Evolutionary conservation across 768 basidiomycete genomes (phyloP), one percentile per base, ranked within the genome.

Genomic region (Brasilioporus rufonigricans): DNA sequence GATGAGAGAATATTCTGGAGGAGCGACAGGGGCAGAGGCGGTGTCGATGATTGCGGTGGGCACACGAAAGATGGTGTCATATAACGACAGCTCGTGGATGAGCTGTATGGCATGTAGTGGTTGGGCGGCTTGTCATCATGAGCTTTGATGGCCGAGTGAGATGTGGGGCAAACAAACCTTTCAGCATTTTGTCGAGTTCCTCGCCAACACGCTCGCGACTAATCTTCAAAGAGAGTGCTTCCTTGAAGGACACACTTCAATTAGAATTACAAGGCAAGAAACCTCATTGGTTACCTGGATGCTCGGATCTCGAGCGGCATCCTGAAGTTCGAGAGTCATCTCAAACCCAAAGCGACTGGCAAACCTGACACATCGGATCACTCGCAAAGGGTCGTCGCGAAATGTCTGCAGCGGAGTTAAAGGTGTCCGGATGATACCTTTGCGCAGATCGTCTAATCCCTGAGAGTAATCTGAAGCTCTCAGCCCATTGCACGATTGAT

Each of bases 171-270:
- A 23, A 50, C 57, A 29, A n/a, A 87, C 96, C 87, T 76, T 85
- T 85, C 67, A 98, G 79, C 91, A 98, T 98, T 70, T 98, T 99
- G 58, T 89, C 82, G 14, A 98, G 64, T 70, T 99, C 97, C 58
- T 89, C 89, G 1, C 95, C 95, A 6, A 94, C 83, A 18, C 97
- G 82, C 73, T 98, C 97, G 48, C 92, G 82, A 32, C 89, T 88
- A 44, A 99, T 90, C 68, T 98, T 97, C 2, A 76, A 77, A 11
- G 82, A 74, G 16, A 97, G 72, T 0, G 86, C 89, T 45, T 79
- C 73, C 93, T 82, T 62, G 18, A 33, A 51, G 35, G 19, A 19
- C 2, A 19, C 4, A 11, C 40, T 16, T 58, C 36, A 53, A 50
- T 38, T 19, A 33, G 24, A 12, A 2, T 4, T 2, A 32, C 29